A percentile compares a stretch with the other conserved stretches of the same genome.
phyloP scores from a whole-genome alignment of 129 eudicot species.

The Solidago caesia region DNA sequence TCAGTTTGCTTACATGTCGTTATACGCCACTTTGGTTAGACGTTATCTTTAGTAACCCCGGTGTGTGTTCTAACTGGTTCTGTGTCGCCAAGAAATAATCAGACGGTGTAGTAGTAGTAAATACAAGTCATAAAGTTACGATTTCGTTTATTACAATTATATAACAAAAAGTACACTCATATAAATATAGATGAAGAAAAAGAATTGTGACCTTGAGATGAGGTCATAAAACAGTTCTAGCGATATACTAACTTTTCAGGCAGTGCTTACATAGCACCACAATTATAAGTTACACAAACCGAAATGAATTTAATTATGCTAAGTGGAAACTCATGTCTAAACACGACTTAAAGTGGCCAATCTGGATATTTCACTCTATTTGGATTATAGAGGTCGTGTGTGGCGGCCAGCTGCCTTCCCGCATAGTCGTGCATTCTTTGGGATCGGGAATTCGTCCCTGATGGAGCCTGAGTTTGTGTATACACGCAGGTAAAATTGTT shows the following conservation, averaged over 20 bases:
- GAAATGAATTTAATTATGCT: conserved; percentile 34
- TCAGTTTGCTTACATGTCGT: too few relatives aligned
- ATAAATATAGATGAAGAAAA: conserved; percentile 30
- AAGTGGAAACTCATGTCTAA: conserved; percentile 22
- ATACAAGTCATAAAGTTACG: conserved; percentile 9
- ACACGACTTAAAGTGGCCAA: neutral
- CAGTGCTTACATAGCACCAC: conserved; percentile 56
- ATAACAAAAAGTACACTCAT: conserved; percentile 19
- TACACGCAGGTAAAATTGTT: conserved; percentile 79
- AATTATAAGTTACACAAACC: conserved; percentile 38
- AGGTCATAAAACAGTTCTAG: conserved; percentile 57
- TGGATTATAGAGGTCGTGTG: conserved; percentile 67
- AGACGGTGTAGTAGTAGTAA: neutral
- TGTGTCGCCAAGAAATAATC: neutral
- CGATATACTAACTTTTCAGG: conserved; percentile 32
- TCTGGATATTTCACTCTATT: neutral
- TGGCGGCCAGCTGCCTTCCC: conserved; percentile 79
- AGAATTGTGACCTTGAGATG: conserved; percentile 84
- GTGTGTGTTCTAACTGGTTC: neutral
- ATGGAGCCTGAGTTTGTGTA: conserved; percentile 70
- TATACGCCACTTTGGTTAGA: neutral
- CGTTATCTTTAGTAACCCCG: neutral
- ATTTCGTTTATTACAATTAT: conserved; percentile 32
- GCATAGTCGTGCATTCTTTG: conserved; percentile 79
- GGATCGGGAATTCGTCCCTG: conserved; percentile 89